Evolutionary conservation across 2,329 filamentous ascomycete genomes (phyloP), one percentile per base, ranked within the genome.

Genomic region (Xylaria sp.): DNA sequence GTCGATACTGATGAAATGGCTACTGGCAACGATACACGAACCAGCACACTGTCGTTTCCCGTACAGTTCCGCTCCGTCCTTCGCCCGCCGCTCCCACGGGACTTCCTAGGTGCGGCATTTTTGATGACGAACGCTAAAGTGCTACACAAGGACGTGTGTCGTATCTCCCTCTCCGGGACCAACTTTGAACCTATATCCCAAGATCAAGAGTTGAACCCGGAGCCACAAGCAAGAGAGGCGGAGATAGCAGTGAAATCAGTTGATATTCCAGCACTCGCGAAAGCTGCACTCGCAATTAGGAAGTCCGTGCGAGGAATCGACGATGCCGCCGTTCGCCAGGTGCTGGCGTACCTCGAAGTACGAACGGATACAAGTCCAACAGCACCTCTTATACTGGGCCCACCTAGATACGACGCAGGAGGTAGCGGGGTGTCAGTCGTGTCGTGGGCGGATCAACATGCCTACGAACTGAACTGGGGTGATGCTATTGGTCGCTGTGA

Each of bases 21-120:
- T n/a, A n/a, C 34, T 4, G 36, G n/a, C 3, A 28, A 58, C 5
- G 23, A 46, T 36, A 25, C 39, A 13, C 58, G 63, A 32, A 61
- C 30, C 20, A 74, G 65, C 46, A 75, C 73, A 12, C 66, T 76
- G 36, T 73, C 71, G 9, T 70, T 77, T 32, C 76, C 76, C 6
- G 76, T 76, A 32, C 75, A 78, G 53, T 74, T 78, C 64, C 75
- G 76, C 28, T 57, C 67, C 4, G 68, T 65, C 2, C 30, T 71
- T 15, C 60, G 63, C n/a, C 71, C 72, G 25, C 70, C 70, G 0
- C 69, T 78, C 4, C 70, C 73, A 2, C 36, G 53, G 2, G 60
- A 70, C 46, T 78, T 77, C 43, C 68, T 78, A n/a, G 76, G 76
- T 9, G 72, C 75, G 3, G 76, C 76, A 1, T 78, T 77, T 39